phyloP scores from a whole-genome alignment of 2,329 filamentous ascomycete species.

The Ascochyta rabiei region DNA sequence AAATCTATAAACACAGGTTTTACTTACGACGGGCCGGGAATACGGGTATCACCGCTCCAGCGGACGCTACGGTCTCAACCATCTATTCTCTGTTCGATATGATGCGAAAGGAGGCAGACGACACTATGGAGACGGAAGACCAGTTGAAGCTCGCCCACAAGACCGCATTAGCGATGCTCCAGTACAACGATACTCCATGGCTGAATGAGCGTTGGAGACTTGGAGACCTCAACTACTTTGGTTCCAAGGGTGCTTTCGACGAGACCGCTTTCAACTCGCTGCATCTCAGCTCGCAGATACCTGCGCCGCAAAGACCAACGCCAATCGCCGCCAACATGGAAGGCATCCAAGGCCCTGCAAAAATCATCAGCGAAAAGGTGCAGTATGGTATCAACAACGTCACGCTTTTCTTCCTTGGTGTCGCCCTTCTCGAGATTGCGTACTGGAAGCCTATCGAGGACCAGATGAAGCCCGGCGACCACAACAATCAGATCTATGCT shows the following conservation, averaged over 20 bases:
- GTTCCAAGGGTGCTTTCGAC: constrained; percentile 7
- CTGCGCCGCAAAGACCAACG: background rate
- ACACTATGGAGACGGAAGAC: constrained; percentile 14
- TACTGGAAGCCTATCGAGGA: constrained; percentile 30
- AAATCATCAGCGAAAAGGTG: constrained; percentile 19
- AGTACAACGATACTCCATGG: constrained; percentile 33
- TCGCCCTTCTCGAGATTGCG: constrained; percentile 34
- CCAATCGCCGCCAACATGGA: constrained; percentile 17
- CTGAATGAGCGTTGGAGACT: constrained; percentile 26
- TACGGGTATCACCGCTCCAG: too few relatives aligned
- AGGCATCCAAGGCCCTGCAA: constrained; percentile 14
- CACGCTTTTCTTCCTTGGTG: constrained; percentile 32
- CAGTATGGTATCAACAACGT: constrained; percentile 32
- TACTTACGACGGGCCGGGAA: constrained; percentile 15
- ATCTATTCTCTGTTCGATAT: constrained; percentile 16
- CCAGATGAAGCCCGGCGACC: constrained; percentile 22
- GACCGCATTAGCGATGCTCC: constrained; percentile 22
- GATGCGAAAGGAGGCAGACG: constrained; percentile 20
- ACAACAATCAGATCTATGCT: constrained; percentile 24
- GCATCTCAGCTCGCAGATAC: constrained; percentile 27
- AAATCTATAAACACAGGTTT: constrained; percentile 29
- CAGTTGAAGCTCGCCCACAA: constrained; percentile 28
- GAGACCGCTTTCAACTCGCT: constrained; percentile 21
- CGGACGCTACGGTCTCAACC: background rate
- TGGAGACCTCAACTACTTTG: constrained; percentile 25